These are phyloP conservation scores for Xylariaceae sp. DNA, from an alignment of 2,329 filamentous ascomycete genomes.

Conservation along the genomic window DNA sequence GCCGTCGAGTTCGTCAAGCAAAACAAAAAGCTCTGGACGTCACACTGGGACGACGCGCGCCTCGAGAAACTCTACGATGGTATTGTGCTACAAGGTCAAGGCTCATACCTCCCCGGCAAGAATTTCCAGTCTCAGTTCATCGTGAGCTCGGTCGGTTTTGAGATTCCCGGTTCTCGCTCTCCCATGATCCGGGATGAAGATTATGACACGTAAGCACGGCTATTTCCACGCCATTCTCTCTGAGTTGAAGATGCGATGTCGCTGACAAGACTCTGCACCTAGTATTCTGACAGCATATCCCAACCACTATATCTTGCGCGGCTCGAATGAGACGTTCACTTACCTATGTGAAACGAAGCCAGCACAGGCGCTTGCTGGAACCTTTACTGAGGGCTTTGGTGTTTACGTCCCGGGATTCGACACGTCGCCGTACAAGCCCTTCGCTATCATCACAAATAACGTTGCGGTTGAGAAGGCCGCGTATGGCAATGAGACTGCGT, in stretches of 20 bases:
- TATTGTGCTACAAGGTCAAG: constrained; percentile 5
- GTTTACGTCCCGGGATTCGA: constrained; percentile 5
- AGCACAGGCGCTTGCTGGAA: constrained; percentile 2
- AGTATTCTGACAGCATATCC: constrained; percentile 4
- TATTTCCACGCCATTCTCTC: too few relatives aligned
- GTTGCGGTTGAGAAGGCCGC: neutral
- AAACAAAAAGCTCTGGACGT: neutral
- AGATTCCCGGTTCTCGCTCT: constrained; percentile 1
- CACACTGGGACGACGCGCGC: constrained; percentile 1
- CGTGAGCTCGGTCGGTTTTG: constrained; percentile 5
- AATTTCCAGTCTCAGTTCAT: constrained; percentile 2
- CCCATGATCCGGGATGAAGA: constrained; percentile 2
- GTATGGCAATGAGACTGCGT: neutral
- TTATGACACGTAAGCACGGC: constrained; percentile 2
- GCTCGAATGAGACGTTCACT: constrained; percentile 10
- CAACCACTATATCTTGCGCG: constrained; percentile 5
- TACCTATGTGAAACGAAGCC: constrained; percentile 5
- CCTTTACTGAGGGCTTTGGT: constrained; percentile 1
- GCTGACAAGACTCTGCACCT: too few relatives aligned
- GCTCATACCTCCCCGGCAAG: neutral
- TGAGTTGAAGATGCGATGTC: too few relatives aligned
- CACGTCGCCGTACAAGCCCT: neutral
- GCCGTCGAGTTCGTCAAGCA: constrained; percentile 4
- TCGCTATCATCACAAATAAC: neutral
- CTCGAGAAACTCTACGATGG: constrained; percentile 6